These are phyloP conservation scores for Annulohypoxylon maeteangense DNA, from an alignment of 495 filamentous ascomycete genomes.

Conservation along the genomic window DNA sequence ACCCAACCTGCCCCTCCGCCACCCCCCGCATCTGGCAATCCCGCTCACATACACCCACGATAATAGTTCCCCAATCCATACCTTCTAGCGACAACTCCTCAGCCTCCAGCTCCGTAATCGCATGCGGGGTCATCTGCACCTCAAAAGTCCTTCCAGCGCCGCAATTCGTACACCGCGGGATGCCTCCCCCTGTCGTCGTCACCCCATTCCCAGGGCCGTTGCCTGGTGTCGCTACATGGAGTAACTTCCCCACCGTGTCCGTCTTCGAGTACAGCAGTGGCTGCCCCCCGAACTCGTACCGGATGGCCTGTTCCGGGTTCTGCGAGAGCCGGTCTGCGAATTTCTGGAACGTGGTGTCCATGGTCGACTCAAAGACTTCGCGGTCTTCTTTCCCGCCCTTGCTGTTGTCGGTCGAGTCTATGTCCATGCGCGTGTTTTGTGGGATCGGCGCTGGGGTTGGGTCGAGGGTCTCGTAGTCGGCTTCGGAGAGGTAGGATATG, in stretches of 20 bases:
- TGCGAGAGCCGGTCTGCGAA: constrained; percentile 89
- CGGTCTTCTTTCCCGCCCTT: constrained; percentile 74
- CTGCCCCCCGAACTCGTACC: constrained; percentile 86
- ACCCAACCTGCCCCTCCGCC: constrained; percentile 64
- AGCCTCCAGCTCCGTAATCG: constrained; percentile 87
- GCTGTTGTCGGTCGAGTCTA: constrained; percentile 64
- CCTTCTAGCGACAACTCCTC: constrained; percentile 82
- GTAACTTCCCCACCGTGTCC: constrained; percentile 75
- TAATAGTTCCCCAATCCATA: constrained; percentile 99
- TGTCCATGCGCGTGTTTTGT: constrained; percentile 61
- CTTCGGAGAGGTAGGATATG: constrained; percentile 79
- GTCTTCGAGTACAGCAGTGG: constrained; percentile 83
- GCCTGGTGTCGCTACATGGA: constrained; percentile 50
- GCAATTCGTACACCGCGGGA: constrained; percentile 83
- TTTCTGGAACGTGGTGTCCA: constrained; percentile 90
- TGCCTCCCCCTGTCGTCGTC: constrained; percentile 48
- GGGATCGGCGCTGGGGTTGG: constrained; percentile 55
- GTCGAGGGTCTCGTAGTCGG: constrained; percentile 89
- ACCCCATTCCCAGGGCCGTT: background rate
- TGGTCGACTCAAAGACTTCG: constrained; percentile 81
- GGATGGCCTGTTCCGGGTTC: constrained; percentile 93
- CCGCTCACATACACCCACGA: constrained; percentile 81
- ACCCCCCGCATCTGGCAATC: constrained; percentile 71
- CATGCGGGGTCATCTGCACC: constrained; percentile 88
- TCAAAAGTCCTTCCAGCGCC: constrained; percentile 78